Evolutionary conservation across 139 green algal species (phyloP).

Genomic region (Zygnema circumcarinatum): DNA sequence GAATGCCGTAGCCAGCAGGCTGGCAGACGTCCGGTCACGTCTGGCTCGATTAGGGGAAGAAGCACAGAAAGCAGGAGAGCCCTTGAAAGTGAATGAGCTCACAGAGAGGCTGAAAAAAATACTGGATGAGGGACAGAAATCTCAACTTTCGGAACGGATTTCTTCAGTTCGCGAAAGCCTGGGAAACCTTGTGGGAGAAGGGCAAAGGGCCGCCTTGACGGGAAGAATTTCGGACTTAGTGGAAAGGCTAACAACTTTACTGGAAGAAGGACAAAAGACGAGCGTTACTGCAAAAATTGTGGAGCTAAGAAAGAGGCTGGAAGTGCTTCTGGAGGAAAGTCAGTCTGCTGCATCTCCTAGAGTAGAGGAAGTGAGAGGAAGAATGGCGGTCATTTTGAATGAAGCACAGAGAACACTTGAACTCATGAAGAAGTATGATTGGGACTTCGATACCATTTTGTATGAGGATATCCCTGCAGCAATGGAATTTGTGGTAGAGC

Average conservation of each 20-base stretch:
- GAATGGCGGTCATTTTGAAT: slow-evolving; percentile 1
- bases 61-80: not conserved
- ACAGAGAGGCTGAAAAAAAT: not conserved
- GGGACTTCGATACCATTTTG: slow-evolving; percentile 62
- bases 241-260: slow-evolving; percentile 2
- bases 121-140: slow-evolving; percentile 5
- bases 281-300: not conserved
- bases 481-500: slow-evolving; percentile 44
- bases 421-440: slow-evolving; percentile 34
- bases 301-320: slow-evolving; percentile 10
- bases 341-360: not conserved
- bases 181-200: not conserved
- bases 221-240: slow-evolving; percentile 9
- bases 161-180: not conserved
- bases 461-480: slow-evolving; percentile 52
- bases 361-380: not conserved
- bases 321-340: slow-evolving; percentile 15
- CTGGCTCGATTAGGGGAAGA: not conserved
- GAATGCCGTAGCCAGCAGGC: not conserved
- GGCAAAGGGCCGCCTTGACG: not conserved
- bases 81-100: slow-evolving; percentile 11
- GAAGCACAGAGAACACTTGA: slow-evolving; percentile 39
- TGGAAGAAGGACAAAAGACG: slow-evolving; percentile 1
- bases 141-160: not conserved
- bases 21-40: not conserved